These are phyloP conservation scores for Didymella exigua DNA, from an alignment of 2,329 filamentous ascomycete species.

Conservation along the genomic window DNA sequence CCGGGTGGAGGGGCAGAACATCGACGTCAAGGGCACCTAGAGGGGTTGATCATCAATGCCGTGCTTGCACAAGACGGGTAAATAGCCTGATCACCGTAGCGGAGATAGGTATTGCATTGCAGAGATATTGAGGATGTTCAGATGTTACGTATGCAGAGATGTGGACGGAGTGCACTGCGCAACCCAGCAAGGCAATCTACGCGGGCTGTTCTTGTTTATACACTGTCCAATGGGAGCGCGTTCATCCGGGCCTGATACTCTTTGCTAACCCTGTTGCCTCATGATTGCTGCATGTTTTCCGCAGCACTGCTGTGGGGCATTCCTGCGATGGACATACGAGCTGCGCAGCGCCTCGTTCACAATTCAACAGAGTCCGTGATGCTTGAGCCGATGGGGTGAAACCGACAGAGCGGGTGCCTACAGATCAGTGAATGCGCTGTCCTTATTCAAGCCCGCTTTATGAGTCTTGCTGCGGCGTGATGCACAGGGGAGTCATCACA, in stretches of 20 bases:
- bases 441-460: constrained; percentile 13
- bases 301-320: constrained; percentile 39
- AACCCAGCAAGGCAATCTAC: constrained; percentile 27
- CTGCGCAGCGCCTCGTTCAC: constrained; percentile 18
- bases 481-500: constrained; percentile 31
- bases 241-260: constrained; percentile 19
- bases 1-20: constrained; percentile 33
- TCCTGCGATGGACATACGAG: constrained; percentile 34
- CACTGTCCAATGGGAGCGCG: constrained; percentile 34
- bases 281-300: constrained; percentile 35
- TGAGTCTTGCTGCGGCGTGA: constrained; percentile 21
- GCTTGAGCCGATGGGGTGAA: constrained; percentile 6
- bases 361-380: constrained; percentile 2
- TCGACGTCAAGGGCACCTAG: constrained; percentile 33
- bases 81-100: constrained; percentile 5
- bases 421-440: constrained; percentile 7
- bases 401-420: constrained; percentile 1
- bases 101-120: constrained; percentile 20
- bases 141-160: constrained; percentile 26
- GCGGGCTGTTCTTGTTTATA: constrained; percentile 34
- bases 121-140: constrained; percentile 22
- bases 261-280: constrained; percentile 40
- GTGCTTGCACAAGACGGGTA: constrained; percentile 11
- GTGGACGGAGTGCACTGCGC: constrained; percentile 13
- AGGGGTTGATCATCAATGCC: constrained; percentile 25